phyloP scores from a whole-genome alignment of 306 rosid genomes.

The Glycine tomentella region DNA sequence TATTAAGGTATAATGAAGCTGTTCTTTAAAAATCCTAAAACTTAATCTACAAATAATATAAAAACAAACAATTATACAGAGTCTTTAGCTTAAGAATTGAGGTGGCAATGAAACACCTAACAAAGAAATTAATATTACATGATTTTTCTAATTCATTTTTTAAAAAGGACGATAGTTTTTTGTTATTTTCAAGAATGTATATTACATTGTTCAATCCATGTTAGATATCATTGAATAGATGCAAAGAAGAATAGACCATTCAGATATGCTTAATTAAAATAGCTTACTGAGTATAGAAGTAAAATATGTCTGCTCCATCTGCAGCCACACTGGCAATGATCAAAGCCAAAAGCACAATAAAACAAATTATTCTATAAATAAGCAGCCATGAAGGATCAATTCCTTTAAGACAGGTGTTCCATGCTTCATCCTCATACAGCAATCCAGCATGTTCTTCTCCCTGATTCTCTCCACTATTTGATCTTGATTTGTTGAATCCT shows the following conservation, averaged over 20 bases:
- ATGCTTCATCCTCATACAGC: constrained; percentile 73
- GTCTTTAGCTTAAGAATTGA: background rate
- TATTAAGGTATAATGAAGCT: no score
- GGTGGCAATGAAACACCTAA: background rate
- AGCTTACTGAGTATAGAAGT: constrained; percentile 94
- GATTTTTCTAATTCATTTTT: background rate
- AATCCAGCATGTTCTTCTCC: constrained; percentile 48
- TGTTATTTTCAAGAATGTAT: no score
- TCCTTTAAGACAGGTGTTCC: constrained; percentile 72
- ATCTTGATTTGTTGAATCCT: constrained; percentile 52
- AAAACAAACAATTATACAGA: no score
- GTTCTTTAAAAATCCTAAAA: no score
- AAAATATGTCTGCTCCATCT: constrained; percentile 70
- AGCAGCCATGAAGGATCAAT: constrained; percentile 86
- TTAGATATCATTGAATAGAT: background rate
- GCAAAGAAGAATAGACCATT: background rate
- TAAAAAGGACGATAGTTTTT: no score
- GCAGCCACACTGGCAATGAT: constrained; percentile 56
- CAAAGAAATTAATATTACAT: background rate
- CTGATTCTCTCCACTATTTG: constrained; percentile 49
- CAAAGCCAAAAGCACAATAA: constrained; percentile 66
- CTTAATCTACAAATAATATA: no score
- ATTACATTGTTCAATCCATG: no score
- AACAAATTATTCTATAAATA: constrained; percentile 69
- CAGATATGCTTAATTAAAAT: background rate